Base-by-base conservation (phyloP, 2,329 filamentous ascomycete species). In the Neurospora crassa region DNA sequence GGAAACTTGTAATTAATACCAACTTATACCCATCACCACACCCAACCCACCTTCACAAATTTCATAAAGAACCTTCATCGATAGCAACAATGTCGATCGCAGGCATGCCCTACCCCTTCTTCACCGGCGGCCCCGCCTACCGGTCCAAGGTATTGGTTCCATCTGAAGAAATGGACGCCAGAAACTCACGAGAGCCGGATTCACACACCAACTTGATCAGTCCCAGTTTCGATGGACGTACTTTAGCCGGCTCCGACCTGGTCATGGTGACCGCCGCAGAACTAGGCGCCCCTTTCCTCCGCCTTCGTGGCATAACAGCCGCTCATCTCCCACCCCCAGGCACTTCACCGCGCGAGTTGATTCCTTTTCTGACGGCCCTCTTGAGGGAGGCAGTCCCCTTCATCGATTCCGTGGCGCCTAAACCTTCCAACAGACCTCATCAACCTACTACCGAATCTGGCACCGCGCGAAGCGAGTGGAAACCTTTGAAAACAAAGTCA, bases 301-400 rank as follows among this genome's bases (percentile, higher is more conserved):
- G 41, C 18, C 68, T 72, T 18, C 20, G 43, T 11, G 70, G 88
- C 69, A 78, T 89, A 34, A 79, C 81, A 20, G 78, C 81, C 18
- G 78, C 79, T 40, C 83, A 86, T 72, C 82, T 89, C 1, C 87
- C 87, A 1, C 82, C 89, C 1, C 87, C 87, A 1, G 6, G 45
- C 70, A 80, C 40, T 71, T 80, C 43, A 5, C 76, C 79, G 1
- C 71, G 78, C 4, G 80, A 83, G 40, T 80, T 91, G 18, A 78
- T 79, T 29, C 80, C 83, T 6, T 86, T 92, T 73, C 78, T 91
- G 71, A 78, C 80, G 11, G 78, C 83, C 6, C 80, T 89, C 34
- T 81, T 92, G 41, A 77, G 80, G n/a, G 89, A 92, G 78, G 86
- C 87, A 29, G 78, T 88, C 40, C 82, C 84, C 1, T 90, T 92